These are phyloP conservation scores for Umbelopsis ramanniana DNA, from an alignment of 192 early-diverging fungal species.

Conservation along the genomic window DNA sequence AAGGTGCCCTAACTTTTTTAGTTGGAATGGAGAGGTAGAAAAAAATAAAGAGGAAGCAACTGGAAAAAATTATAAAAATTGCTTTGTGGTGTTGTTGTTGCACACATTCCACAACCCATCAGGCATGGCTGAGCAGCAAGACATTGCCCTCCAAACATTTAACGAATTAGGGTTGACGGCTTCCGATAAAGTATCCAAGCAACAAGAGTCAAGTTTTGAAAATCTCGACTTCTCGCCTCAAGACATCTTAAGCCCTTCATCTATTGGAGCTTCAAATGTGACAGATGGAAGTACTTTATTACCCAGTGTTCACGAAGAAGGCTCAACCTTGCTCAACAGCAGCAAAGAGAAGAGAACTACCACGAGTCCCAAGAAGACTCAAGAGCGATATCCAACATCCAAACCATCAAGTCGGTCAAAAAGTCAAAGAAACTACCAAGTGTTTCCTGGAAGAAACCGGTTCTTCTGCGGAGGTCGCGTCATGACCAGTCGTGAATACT, in stretches of 20 bases:
- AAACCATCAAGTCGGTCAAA: background rate
- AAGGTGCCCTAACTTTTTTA: too few relatives aligned
- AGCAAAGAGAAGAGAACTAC: background rate
- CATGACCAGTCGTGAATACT: constrained; percentile 67
- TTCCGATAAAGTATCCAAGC: constrained; percentile 11
- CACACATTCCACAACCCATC: background rate
- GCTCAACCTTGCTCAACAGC: background rate
- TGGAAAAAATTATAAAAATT: constrained; percentile 14
- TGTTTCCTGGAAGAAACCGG: constrained; percentile 59
- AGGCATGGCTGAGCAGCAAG: constrained; percentile 19
- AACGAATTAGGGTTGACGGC: constrained; percentile 10
- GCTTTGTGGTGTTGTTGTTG: constrained; percentile 3
- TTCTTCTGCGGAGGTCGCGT: constrained; percentile 68
- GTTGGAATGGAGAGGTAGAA: constrained; percentile 2
- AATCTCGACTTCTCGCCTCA: constrained; percentile 12
- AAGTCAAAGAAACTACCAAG: constrained; percentile 47
- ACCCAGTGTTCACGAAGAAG: constrained; percentile 19
- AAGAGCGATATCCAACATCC: background rate
- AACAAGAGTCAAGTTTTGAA: constrained; percentile 10
- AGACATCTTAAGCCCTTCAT: background rate
- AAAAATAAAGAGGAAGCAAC: background rate
- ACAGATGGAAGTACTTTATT: constrained; percentile 19
- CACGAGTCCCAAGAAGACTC: background rate
- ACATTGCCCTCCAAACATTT: constrained; percentile 20
- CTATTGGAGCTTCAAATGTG: constrained; percentile 17